Percentiles rank a stretch among this genome's conserved stretches.
These are phyloP conservation scores for Arthrobotrys musiformis DNA, from an alignment of 2,329 filamentous ascomycete genomes.

Conservation along the genomic window DNA sequence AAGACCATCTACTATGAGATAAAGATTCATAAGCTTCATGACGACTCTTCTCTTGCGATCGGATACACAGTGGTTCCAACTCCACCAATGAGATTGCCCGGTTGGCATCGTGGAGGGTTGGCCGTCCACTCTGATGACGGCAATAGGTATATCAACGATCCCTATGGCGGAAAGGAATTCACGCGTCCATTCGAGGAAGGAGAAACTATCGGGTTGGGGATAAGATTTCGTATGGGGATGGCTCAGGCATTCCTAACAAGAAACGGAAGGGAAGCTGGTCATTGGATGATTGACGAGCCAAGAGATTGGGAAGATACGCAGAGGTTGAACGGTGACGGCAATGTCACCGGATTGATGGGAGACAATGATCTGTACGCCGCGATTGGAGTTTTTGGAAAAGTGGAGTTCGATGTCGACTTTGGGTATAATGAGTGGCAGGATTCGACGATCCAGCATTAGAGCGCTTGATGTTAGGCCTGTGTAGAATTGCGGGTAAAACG, in stretches of 20 bases:
- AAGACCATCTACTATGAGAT: constrained; percentile 79
- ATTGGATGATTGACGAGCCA: constrained; percentile 81
- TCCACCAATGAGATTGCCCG: constrained; percentile 79
- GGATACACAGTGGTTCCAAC: constrained; percentile 80
- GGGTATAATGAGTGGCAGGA: constrained; percentile 61
- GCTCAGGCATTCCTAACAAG: constrained; percentile 75
- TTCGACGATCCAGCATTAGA: constrained; percentile 40
- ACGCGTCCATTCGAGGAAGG: constrained; percentile 72
- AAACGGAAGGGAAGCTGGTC: constrained; percentile 70
- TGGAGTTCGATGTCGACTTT: constrained; percentile 68
- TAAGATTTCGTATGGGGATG: constrained; percentile 67
- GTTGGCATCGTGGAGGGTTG: constrained; percentile 80
- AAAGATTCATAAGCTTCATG: constrained; percentile 66
- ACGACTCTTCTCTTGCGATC: constrained; percentile 70
- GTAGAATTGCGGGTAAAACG: not conserved
- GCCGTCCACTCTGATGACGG: constrained; percentile 85
- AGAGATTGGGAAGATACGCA: constrained; percentile 66
- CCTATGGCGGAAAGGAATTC: constrained; percentile 77
- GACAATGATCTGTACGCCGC: constrained; percentile 76
- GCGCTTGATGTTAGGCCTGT: not conserved
- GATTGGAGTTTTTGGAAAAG: constrained; percentile 74
- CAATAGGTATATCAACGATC: constrained; percentile 78
- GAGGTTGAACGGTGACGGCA: constrained; percentile 33
- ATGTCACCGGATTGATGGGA: constrained; percentile 73
- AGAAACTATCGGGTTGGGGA: constrained; percentile 77